A percentile compares a stretch with the other conserved stretches of the same genome.
Conservation (phyloP, 2,329 filamentous ascomycete species). For the Aspergillus neoniger region DNA sequence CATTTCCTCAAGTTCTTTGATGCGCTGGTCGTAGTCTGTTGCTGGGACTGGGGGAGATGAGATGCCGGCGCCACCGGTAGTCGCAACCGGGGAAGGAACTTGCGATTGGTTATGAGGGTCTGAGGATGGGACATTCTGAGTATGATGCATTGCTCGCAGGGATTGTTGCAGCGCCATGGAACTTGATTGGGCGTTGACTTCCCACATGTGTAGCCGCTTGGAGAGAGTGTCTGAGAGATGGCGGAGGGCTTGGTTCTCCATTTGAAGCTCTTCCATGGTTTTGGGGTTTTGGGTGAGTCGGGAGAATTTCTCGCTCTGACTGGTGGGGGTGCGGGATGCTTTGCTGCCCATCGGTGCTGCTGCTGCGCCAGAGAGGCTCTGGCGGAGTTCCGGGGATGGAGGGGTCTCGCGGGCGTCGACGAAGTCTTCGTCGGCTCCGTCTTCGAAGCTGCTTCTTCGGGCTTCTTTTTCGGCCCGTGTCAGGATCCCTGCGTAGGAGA, state of each 20-base stretch:
- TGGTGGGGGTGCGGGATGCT: conserved; percentile 9
- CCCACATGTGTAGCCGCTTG: conserved; percentile 87
- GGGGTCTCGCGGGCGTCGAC: conserved; percentile 79
- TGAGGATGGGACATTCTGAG: conserved; percentile 32
- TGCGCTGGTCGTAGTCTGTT: conserved; percentile 52
- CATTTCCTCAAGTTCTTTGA: conserved; percentile 69
- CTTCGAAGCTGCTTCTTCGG: conserved; percentile 54
- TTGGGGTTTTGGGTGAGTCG: conserved; percentile 51
- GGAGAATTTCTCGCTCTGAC: conserved; percentile 31
- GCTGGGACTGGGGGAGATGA: conserved; percentile 18
- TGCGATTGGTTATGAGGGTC: conserved; percentile 35
- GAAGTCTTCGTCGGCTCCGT: conserved; percentile 79
- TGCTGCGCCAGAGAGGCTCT: conserved; percentile 44
- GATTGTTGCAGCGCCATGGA: conserved; percentile 85
- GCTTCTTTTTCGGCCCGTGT: conserved; percentile 52
- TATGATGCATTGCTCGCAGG: conserved; percentile 54
- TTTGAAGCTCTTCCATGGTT: conserved; percentile 80
- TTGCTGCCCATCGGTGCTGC: conserved; percentile 30
- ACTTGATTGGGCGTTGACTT: conserved; percentile 85
- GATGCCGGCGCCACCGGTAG: conserved; percentile 10
- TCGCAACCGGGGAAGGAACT: conserved; percentile 27
- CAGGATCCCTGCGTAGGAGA: conserved; percentile 89
- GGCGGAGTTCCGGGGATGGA: conserved; percentile 50
- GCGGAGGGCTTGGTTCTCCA: conserved; percentile 86
- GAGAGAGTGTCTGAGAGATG: conserved; percentile 82